Evolutionary conservation across 2,329 filamentous ascomycete species (phyloP).

Genomic region (Fusarium acutatum): DNA sequence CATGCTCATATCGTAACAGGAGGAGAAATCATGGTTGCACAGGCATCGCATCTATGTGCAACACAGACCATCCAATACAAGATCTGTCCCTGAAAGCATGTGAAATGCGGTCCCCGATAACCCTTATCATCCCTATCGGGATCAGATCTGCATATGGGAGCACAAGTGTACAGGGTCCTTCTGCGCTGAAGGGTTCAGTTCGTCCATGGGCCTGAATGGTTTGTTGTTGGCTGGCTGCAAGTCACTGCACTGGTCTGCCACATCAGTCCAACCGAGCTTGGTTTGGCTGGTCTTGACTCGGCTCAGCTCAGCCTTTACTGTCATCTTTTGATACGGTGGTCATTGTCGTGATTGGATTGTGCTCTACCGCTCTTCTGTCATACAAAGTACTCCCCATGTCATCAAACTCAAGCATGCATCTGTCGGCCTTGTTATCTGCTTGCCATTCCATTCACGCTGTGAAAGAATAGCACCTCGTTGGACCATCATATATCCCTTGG

Average conservation of each 20-base stretch:
- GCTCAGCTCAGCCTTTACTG: slow-evolving; percentile 17
- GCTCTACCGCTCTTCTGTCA: slow-evolving; percentile 13
- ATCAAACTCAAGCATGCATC: slow-evolving; percentile 13
- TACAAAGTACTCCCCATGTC: not conserved
- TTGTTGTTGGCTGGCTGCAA: slow-evolving; percentile 5
- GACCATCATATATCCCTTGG: not conserved
- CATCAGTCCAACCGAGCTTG: slow-evolving; percentile 24
- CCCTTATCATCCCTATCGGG: slow-evolving; percentile 15
- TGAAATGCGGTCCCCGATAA: slow-evolving; percentile 30
- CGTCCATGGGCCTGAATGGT: not conserved
- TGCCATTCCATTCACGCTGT: not conserved
- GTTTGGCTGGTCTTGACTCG: slow-evolving; percentile 5
- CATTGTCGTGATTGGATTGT: slow-evolving; percentile 12
- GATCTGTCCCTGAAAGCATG: slow-evolving; percentile 32
- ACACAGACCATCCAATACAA: slow-evolving; percentile 5
- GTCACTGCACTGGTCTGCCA: slow-evolving; percentile 12
- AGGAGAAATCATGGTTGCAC: not conserved
- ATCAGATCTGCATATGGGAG: slow-evolving; percentile 15
- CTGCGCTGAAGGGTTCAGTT: slow-evolving; percentile 16
- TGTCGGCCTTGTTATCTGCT: slow-evolving; percentile 13
- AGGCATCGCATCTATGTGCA: not conserved
- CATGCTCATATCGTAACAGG: not conserved
- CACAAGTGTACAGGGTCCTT: slow-evolving; percentile 17
- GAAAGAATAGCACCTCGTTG: not conserved
- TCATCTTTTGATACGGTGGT: slow-evolving; percentile 27